These are phyloP conservation scores for Fusarium udum DNA, from an alignment of 2,329 filamentous ascomycete species.

Conservation along the genomic window DNA sequence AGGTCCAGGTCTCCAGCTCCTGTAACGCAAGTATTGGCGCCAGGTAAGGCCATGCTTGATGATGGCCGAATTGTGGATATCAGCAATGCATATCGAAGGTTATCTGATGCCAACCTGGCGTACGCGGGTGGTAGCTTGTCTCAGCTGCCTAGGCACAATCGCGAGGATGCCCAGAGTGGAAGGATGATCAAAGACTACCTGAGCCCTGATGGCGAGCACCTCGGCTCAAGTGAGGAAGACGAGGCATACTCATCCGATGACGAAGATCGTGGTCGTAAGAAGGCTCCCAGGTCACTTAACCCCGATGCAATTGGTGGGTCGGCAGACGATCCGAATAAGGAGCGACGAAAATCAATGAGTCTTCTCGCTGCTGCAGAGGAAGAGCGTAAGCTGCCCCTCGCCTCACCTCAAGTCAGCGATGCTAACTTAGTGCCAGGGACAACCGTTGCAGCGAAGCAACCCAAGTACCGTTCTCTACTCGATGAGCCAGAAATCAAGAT, in stretches of 20 bases:
- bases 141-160: slow-evolving; percentile 67
- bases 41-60: slow-evolving; percentile 61
- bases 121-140: slow-evolving; percentile 71
- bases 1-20: slow-evolving; percentile 50
- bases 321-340: slow-evolving; percentile 50
- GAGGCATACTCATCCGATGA: slow-evolving; percentile 71
- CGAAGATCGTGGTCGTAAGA: slow-evolving; percentile 71
- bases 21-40: slow-evolving; percentile 40
- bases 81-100: slow-evolving; percentile 72
- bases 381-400: slow-evolving; percentile 68
- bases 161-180: slow-evolving; percentile 54
- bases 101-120: slow-evolving; percentile 76
- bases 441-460: slow-evolving; percentile 61
- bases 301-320: slow-evolving; percentile 50
- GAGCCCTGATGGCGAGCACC: slow-evolving; percentile 71
- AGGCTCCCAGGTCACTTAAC: slow-evolving; percentile 58
- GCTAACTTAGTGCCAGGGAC: slow-evolving; percentile 53
- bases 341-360: slow-evolving; percentile 62
- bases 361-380: slow-evolving; percentile 79
- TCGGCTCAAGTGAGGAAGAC: slow-evolving; percentile 77
- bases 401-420: background rate
- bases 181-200: slow-evolving; percentile 75
- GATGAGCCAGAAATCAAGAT: slow-evolving; percentile 73
- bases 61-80: slow-evolving; percentile 73
- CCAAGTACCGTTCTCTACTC: slow-evolving; percentile 67